Conservation (phyloP, 352 stramenopile species). For the Phytophthora vignae region DNA sequence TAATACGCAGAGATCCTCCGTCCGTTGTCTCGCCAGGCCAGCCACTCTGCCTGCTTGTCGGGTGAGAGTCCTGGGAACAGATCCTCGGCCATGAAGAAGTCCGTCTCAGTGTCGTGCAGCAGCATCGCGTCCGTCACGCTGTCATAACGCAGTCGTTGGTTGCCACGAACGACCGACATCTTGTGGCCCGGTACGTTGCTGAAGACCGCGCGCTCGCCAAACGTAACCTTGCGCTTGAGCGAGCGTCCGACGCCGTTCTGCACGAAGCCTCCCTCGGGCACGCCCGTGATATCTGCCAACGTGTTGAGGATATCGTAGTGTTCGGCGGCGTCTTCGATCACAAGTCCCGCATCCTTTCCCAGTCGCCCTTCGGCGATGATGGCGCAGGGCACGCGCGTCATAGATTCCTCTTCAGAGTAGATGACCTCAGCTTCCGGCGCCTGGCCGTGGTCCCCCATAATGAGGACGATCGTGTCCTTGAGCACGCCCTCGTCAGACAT, state of each 20-base stretch:
- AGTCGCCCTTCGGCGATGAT: conserved; percentile 64
- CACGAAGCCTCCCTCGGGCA: conserved; percentile 57
- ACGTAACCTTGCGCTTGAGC: conserved; percentile 48
- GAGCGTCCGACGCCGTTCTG: conserved; percentile 64
- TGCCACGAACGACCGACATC: conserved; percentile 53
- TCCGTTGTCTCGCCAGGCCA: conserved; percentile 39
- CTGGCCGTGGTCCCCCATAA: conserved; percentile 63
- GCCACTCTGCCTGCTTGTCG: conserved; percentile 33
- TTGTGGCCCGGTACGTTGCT: conserved; percentile 62
- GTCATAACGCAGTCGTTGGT: conserved; percentile 55
- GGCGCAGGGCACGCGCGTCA: conserved; percentile 46
- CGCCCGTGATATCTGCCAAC: conserved; percentile 63
- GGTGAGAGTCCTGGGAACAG: conserved; percentile 33
- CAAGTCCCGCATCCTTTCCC: conserved; percentile 37
- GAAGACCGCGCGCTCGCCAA: conserved; percentile 45
- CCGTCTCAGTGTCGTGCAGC: conserved; percentile 51
- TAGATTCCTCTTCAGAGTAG: conserved; percentile 50
- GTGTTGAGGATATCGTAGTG: conserved; percentile 76
- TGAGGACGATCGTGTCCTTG: conserved; percentile 65
- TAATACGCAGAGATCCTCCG: conserved; percentile 56
- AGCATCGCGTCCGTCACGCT: conserved; percentile 45
- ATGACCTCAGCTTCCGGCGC: conserved; percentile 48
- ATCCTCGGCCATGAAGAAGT: conserved; percentile 45
- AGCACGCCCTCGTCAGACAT: conserved; percentile 51
- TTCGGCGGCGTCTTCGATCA: conserved; percentile 52